Conservation (phyloP, 1,284 basidiomycete species). For the Ceratobasidium sp. region DNA sequence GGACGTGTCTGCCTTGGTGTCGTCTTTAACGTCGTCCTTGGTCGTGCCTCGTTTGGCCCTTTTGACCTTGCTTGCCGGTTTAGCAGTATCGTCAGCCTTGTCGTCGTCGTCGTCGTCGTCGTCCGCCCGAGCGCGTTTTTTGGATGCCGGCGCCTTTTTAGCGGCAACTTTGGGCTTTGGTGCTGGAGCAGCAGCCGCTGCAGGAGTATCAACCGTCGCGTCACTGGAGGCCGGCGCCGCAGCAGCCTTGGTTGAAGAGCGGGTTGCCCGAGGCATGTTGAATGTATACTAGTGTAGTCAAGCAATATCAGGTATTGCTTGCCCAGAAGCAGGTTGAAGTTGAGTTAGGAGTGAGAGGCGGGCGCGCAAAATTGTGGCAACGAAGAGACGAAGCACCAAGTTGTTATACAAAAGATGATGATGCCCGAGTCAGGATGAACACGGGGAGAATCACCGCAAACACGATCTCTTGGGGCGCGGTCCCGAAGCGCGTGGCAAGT, state of each 20-base stretch:
- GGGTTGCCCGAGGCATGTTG: constrained; percentile 25
- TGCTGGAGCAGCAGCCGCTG: background rate
- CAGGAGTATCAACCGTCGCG: background rate
- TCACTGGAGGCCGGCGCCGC: constrained; percentile 4
- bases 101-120: constrained; percentile 51
- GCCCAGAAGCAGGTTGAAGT: too few species aligned
- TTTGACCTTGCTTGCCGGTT: constrained; percentile 3
- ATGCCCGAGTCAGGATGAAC: constrained; percentile 1
- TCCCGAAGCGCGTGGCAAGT: background rate
- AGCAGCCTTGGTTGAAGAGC: constrained; percentile 25
- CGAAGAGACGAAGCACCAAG: background rate
- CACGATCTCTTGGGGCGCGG: constrained; percentile 5
- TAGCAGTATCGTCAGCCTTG: constrained; percentile 23
- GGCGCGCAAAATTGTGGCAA: constrained; percentile 13
- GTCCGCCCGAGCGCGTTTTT: constrained; percentile 51
- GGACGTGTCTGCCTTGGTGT: background rate
- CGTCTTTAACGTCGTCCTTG: constrained; percentile 11
- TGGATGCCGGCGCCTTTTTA: constrained; percentile 18
- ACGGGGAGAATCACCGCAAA: constrained; percentile 27
- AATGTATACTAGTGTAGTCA: too few species aligned
- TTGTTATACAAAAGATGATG: background rate
- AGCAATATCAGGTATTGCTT: too few species aligned
- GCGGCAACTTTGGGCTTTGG: constrained; percentile 5
- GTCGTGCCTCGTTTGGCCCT: constrained; percentile 10
- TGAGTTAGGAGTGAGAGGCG: too few species aligned